A percentile compares a stretch with the other conserved stretches of the same genome.
phyloP scores from a whole-genome alignment of 768 basidiomycete species.

The Auricularia heimuer region DNA sequence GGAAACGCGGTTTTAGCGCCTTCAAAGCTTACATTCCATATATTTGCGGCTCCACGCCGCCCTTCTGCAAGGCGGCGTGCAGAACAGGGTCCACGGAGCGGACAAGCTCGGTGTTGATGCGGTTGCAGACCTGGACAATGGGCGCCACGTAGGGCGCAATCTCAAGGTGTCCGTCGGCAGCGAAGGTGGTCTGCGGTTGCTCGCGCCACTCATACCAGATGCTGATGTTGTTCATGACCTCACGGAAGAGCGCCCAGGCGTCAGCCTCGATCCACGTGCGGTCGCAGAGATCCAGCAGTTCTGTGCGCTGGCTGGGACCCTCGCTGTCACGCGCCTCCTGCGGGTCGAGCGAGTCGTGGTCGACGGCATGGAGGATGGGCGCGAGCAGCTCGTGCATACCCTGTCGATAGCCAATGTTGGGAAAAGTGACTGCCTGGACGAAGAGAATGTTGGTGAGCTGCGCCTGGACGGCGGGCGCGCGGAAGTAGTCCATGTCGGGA shows the following conservation, averaged over 20 bases:
- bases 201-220: conserved; percentile 57
- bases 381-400: conserved; percentile 98
- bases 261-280: conserved; percentile 71
- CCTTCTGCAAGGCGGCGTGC: conserved; percentile 61
- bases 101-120: conserved; percentile 65
- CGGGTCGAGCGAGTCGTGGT: conserved; percentile 63
- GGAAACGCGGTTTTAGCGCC: neutral
- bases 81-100: conserved; percentile 72
- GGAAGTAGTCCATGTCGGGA: conserved; percentile 92
- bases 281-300: conserved; percentile 54
- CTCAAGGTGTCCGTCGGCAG: conserved; percentile 35
- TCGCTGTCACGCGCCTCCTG: neutral
- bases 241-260: conserved; percentile 72
- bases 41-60: conserved; percentile 90
- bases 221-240: conserved; percentile 71
- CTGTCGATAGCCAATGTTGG: conserved; percentile 87
- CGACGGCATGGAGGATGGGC: conserved; percentile 70
- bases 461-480: conserved; percentile 59
- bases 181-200: conserved; percentile 29
- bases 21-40: conserved; percentile 73
- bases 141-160: conserved; percentile 67
- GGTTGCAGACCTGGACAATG: conserved; percentile 74
- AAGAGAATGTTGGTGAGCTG: conserved; percentile 83
- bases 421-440: conserved; percentile 67
- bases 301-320: neutral